Evolutionary conservation across 441 rosid species (phyloP).

Genomic region (Croton setiger): DNA sequence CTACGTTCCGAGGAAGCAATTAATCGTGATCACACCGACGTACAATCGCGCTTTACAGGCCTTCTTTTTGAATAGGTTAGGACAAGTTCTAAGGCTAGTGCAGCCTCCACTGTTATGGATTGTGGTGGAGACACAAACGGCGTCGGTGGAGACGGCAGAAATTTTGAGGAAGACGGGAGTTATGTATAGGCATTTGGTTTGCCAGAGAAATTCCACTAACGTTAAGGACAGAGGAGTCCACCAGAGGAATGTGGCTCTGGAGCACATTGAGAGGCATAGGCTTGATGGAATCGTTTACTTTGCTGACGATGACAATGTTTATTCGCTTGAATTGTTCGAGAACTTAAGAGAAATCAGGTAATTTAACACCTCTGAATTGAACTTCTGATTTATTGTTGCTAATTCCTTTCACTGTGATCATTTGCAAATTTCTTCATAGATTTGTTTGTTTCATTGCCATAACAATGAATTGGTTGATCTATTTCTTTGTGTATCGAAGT

Average conservation of each 20-base stretch:
- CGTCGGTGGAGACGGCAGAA: constrained; percentile 82
- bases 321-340: constrained; percentile 73
- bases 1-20: constrained; percentile 51
- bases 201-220: constrained; percentile 44
- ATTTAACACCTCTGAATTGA: not conserved
- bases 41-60: constrained; percentile 79
- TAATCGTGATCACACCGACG: constrained; percentile 89
- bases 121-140: constrained; percentile 70
- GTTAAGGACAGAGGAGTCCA: constrained; percentile 83
- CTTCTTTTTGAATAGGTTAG: constrained; percentile 67
- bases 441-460: not conserved
- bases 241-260: constrained; percentile 81
- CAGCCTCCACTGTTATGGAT: constrained; percentile 89
- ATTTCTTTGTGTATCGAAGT: not conserved
- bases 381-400: not conserved
- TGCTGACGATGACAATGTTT: constrained; percentile 89
- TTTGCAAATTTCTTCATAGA: not conserved
- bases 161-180: constrained; percentile 80
- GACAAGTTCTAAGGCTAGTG: constrained; percentile 75
- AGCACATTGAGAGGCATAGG: constrained; percentile 73
- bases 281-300: constrained; percentile 91
- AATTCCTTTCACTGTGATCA: not conserved
- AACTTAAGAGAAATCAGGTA: constrained; percentile 73
- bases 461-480: not conserved
- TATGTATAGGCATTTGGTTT: constrained; percentile 84